phyloP scores from a whole-genome alignment of 2,329 filamentous ascomycete species.

The Emergomyces orientalis region DNA sequence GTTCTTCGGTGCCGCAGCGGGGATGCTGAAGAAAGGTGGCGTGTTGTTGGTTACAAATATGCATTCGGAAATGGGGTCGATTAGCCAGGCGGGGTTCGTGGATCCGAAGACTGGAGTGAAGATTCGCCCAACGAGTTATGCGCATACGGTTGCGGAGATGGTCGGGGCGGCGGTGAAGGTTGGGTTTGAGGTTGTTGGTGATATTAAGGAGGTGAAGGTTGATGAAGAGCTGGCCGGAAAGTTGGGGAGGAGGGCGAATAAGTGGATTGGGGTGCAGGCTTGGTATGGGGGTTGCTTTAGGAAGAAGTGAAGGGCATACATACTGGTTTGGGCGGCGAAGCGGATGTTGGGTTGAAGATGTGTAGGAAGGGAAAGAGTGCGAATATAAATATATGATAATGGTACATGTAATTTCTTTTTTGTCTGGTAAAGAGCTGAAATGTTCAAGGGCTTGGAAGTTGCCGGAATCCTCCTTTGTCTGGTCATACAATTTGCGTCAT shows the following conservation, averaged over 20 bases:
- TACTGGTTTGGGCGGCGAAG: conserved; percentile 6
- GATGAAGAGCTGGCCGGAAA: conserved; percentile 48
- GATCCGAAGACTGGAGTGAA: conserved; percentile 46
- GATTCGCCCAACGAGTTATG: conserved; percentile 51
- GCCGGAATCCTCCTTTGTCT: neutral
- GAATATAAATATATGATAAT: neutral
- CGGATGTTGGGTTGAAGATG: neutral
- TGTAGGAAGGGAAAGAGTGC: neutral
- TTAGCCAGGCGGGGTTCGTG: conserved; percentile 54
- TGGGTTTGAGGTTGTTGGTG: conserved; percentile 39
- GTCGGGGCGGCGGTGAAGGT: conserved; percentile 37
- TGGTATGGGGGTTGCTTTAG: conserved; percentile 47
- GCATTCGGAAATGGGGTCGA: conserved; percentile 54
- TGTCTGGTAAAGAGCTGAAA: neutral
- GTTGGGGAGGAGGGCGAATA: conserved; percentile 52
- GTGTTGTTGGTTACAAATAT: conserved; percentile 57
- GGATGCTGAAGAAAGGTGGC: conserved; percentile 40
- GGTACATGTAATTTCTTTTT: neutral
- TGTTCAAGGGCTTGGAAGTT: neutral
- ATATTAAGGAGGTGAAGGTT: conserved; percentile 38
- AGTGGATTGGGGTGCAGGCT: conserved; percentile 52
- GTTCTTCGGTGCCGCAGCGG: conserved; percentile 46
- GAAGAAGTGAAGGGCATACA: conserved; percentile 16
- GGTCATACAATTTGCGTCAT: neutral
- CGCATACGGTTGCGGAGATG: conserved; percentile 45